Conservation (phyloP, 2,329 filamentous ascomycete genomes). For the Diaporthe nobilis region DNA sequence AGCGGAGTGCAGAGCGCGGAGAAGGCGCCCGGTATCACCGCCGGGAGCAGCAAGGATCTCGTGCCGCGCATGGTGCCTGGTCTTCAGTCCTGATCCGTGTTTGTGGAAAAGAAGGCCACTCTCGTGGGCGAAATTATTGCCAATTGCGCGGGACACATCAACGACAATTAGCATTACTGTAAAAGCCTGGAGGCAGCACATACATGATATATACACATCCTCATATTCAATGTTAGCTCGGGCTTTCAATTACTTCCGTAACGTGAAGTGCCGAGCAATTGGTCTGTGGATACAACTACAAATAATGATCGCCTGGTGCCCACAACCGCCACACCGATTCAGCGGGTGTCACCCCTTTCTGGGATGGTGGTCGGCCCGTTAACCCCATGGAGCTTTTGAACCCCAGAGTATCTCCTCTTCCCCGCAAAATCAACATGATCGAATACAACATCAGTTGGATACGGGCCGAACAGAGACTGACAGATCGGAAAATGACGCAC, state of each 20-base stretch:
- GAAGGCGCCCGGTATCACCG: constrained; percentile 12
- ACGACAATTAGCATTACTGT: background rate
- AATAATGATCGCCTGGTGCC: constrained; percentile 18
- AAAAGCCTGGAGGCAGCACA: background rate
- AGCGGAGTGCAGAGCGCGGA: constrained; percentile 16
- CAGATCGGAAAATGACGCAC: constrained; percentile 9
- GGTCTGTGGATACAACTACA: constrained; percentile 10
- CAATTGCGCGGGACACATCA: background rate
- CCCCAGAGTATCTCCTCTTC: constrained; percentile 16
- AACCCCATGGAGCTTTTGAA: background rate
- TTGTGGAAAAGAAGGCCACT: background rate
- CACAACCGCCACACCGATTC: constrained; percentile 15
- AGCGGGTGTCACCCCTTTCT: constrained; percentile 21
- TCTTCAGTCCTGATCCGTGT: background rate
- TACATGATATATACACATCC: background rate
- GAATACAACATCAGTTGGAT: background rate
- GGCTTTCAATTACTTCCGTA: constrained; percentile 13
- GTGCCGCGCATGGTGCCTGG: background rate
- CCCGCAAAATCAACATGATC: constrained; percentile 14
- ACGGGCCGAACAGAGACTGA: constrained; percentile 11
- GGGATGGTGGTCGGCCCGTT: constrained; percentile 10
- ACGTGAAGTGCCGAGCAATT: constrained; percentile 15
- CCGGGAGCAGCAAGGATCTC: background rate
- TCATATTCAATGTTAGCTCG: background rate
- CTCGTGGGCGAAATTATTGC: background rate